Conservation (phyloP, 169 alveolate genomes). For the Cryptosporidium viatorum region DNA sequence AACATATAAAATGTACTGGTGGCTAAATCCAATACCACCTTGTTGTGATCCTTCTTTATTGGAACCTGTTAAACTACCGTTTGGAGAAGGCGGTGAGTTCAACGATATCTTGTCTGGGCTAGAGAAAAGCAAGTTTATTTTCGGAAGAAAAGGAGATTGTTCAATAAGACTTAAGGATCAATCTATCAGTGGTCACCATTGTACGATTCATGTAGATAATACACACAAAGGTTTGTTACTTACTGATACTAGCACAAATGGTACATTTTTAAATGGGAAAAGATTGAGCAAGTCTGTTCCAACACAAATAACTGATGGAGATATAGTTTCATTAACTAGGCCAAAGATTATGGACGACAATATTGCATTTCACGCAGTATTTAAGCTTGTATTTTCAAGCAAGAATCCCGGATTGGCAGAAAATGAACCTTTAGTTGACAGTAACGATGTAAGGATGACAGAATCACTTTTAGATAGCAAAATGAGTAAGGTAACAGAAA, state of each 20-base stretch:
- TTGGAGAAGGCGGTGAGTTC: not conserved
- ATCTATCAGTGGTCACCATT: constrained; percentile 71
- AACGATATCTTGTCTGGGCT: not conserved
- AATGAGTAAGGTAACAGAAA: not conserved
- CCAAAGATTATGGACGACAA: constrained; percentile 70
- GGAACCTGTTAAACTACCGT: constrained; percentile 63
- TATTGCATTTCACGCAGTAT: constrained; percentile 57
- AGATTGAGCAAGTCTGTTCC: constrained; percentile 51
- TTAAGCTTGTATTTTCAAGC: constrained; percentile 51
- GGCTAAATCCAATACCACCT: constrained; percentile 72
- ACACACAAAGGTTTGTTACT: constrained; percentile 11
- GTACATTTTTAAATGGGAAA: constrained; percentile 69
- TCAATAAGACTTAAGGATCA: constrained; percentile 66
- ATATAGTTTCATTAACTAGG: constrained; percentile 56
- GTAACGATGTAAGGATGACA: not conserved
- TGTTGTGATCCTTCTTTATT: constrained; percentile 70
- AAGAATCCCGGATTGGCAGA: constrained; percentile 30
- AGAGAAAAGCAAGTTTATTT: constrained; percentile 18
- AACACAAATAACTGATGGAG: constrained; percentile 49
- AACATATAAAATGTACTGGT: constrained; percentile 51
- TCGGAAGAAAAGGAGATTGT: constrained; percentile 74
- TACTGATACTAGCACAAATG: constrained; percentile 70
- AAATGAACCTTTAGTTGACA: not conserved
- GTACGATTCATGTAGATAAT: constrained; percentile 28
- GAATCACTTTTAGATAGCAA: constrained; percentile 9